Conservation (phyloP, 1,284 basidiomycete genomes). For the Xerocomus amazonicus region DNA sequence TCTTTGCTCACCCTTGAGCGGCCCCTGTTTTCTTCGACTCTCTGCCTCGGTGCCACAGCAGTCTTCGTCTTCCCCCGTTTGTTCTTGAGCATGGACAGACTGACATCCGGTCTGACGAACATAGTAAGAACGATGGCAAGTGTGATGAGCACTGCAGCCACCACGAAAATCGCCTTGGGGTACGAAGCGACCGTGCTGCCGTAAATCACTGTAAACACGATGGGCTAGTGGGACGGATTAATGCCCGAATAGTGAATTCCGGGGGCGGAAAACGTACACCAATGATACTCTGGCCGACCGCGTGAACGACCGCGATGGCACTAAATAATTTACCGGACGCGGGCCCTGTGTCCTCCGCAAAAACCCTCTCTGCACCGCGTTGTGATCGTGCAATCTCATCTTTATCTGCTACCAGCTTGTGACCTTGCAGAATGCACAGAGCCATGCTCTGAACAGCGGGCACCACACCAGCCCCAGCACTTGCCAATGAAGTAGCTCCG, state of each 20-base stretch:
- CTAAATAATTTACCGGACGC: constrained; percentile 60
- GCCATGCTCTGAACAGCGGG: constrained; percentile 71
- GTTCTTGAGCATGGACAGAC: constrained; percentile 17
- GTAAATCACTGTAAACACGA: constrained; percentile 69
- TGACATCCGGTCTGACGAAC: constrained; percentile 46
- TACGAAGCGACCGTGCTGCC: constrained; percentile 59
- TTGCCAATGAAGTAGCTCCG: constrained; percentile 51
- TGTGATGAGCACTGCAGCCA: constrained; percentile 49
- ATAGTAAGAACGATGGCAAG: constrained; percentile 46
- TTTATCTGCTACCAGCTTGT: constrained; percentile 38
- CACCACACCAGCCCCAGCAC: constrained; percentile 57
- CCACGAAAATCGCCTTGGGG: constrained; percentile 64
- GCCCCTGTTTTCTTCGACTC: constrained; percentile 41
- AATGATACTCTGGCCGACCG: constrained; percentile 63
- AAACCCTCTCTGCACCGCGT: constrained; percentile 1
- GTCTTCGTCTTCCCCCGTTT: constrained; percentile 9
- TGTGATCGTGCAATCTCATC: constrained; percentile 20
- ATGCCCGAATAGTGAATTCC: background rate
- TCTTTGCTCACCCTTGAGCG: constrained; percentile 58
- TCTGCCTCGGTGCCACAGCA: constrained; percentile 7
- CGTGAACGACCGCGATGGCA: constrained; percentile 63
- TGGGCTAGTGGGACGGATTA: constrained; percentile 42
- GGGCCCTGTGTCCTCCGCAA: constrained; percentile 24
- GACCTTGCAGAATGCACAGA: constrained; percentile 59
- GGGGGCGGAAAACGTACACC: constrained; percentile 45